Evolutionary conservation across 306 rosid genomes (phyloP).

Genomic region (Glycine soja): DNA sequence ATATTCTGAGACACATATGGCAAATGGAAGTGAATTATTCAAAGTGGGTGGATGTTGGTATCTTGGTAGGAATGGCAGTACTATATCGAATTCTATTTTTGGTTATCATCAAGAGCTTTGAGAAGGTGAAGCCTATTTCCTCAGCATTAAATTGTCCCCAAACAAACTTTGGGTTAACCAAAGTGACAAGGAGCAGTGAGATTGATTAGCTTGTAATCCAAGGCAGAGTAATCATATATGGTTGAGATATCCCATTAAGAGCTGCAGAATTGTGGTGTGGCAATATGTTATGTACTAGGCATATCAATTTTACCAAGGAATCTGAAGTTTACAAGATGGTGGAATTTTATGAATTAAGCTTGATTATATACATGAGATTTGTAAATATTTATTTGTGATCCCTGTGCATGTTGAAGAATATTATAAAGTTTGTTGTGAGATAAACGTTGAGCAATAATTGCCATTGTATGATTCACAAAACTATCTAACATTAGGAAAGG

Average conservation of each 20-base stretch:
- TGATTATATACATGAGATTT: conserved; percentile 23
- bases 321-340: not conserved
- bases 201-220: conserved; percentile 25
- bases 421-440: not conserved
- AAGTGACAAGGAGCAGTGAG: conserved; percentile 38
- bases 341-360: conserved; percentile 2
- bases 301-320: not conserved
- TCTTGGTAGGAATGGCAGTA: conserved; percentile 64
- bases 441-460: not conserved
- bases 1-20: conserved; percentile 54
- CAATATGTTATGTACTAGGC: no score
- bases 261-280: not conserved
- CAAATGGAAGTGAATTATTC: conserved; percentile 64
- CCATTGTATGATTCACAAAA: not conserved
- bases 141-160: conserved; percentile 41
- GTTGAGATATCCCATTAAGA: not conserved
- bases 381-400: conserved; percentile 6
- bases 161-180: conserved; percentile 40
- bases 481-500: not conserved
- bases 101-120: conserved; percentile 55
- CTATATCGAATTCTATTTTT: conserved; percentile 58
- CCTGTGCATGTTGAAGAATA: not conserved
- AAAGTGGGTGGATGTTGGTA: conserved; percentile 70
- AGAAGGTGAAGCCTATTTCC: conserved; percentile 53
- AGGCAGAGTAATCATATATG: not conserved